phyloP scores from a whole-genome alignment of 768 basidiomycete genomes.

The Sporobolomyces pararoseus region DNA sequence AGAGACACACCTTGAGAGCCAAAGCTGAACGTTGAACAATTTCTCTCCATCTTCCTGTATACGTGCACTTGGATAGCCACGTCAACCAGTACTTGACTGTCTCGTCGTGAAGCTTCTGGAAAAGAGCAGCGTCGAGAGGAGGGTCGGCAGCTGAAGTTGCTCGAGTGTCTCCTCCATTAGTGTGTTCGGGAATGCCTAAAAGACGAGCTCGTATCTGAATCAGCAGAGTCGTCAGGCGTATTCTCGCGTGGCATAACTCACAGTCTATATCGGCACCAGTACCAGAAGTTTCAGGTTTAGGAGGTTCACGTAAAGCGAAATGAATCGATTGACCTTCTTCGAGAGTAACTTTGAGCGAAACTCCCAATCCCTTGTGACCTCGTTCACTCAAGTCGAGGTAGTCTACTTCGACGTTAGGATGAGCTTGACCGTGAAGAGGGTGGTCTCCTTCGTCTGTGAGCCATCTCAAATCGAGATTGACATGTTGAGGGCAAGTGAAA shows the following conservation, averaged over 20 bases:
- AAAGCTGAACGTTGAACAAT: constrained; percentile 86
- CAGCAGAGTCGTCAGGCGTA: neutral
- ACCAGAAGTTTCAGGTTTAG: constrained; percentile 47
- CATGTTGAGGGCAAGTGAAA: constrained; percentile 55
- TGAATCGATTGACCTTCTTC: constrained; percentile 85
- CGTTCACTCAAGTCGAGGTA: constrained; percentile 58
- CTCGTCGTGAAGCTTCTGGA: constrained; percentile 51
- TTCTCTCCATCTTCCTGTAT: constrained; percentile 92
- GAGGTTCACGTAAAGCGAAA: constrained; percentile 73
- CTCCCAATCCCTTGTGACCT: constrained; percentile 70
- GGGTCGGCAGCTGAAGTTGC: constrained; percentile 13
- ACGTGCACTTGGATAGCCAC: constrained; percentile 86
- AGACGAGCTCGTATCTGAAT: neutral
- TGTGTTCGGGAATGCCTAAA: constrained; percentile 20
- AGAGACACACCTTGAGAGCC: constrained; percentile 67
- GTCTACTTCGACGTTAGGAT: constrained; percentile 60
- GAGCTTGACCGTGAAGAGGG: constrained; percentile 49
- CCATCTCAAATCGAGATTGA: constrained; percentile 73
- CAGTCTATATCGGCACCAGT: constrained; percentile 4
- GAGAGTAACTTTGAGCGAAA: constrained; percentile 61
- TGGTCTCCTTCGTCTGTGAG: constrained; percentile 61
- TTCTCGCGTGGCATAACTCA: constrained; percentile 1
- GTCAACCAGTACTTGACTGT: constrained; percentile 80
- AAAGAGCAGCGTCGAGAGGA: constrained; percentile 34
- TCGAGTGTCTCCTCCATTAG: constrained; percentile 10